Conservation (phyloP, 129 eudicot genomes). For the Centella asiatica region DNA sequence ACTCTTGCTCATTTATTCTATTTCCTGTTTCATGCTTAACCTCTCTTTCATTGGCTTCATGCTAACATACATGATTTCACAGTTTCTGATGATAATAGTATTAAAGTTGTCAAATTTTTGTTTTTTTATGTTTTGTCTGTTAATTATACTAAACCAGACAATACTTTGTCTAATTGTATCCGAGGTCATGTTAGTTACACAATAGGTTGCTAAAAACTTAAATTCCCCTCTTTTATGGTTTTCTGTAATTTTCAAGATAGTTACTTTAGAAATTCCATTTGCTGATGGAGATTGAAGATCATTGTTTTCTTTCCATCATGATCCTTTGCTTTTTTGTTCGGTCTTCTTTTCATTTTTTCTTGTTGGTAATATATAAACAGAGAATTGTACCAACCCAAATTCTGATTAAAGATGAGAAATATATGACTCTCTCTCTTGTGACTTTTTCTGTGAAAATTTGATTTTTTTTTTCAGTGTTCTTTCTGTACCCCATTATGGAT, state of each 20-base stretch:
- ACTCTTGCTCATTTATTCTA: background rate
- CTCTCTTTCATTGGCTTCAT: too few relatives aligned
- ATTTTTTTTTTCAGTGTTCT: background rate
- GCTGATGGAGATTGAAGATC: constrained; percentile 1
- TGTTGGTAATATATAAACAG: background rate
- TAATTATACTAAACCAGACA: background rate
- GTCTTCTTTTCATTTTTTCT: background rate
- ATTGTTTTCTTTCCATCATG: background rate
- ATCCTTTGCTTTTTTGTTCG: background rate
- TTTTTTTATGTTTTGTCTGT: background rate
- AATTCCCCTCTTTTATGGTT: background rate
- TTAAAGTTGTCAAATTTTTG: background rate
- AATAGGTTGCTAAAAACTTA: background rate
- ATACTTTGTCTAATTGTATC: background rate
- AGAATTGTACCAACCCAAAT: background rate
- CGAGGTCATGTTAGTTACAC: background rate
- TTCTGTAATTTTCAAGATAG: background rate
- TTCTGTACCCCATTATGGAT: constrained; percentile 5
- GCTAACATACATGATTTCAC: too few relatives aligned
- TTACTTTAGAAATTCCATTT: background rate
- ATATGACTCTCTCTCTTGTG: background rate
- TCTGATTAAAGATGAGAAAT: background rate
- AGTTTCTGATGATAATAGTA: too few relatives aligned
- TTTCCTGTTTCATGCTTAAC: background rate
- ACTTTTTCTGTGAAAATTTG: background rate